phyloP scores from a whole-genome alignment of 73 alveolate genomes.

The Durusdinium trenchii region DNA sequence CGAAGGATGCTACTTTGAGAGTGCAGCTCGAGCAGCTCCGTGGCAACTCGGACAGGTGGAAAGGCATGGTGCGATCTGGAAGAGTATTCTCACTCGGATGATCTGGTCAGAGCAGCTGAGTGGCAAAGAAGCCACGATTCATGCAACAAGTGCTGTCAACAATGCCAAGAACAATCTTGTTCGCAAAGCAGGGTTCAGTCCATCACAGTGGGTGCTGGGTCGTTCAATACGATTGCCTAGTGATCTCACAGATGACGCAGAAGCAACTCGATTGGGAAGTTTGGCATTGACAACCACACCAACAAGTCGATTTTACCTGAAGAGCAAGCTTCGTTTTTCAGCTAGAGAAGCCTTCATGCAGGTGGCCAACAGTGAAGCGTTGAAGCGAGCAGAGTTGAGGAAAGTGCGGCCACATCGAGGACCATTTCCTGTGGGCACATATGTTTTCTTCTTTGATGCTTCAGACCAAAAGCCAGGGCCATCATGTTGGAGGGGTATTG shows the following conservation, averaged over 20 bases:
- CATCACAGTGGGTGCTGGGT: neutral
- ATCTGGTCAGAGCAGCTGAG: neutral
- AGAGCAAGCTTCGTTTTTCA: neutral
- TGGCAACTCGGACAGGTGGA: constrained; percentile 19
- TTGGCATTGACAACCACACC: neutral
- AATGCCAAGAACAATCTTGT: neutral
- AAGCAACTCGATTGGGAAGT: neutral
- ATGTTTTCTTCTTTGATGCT: neutral
- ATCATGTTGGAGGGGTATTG: neutral
- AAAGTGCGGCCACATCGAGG: neutral
- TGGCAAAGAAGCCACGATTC: neutral
- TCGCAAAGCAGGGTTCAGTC: neutral
- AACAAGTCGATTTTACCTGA: neutral
- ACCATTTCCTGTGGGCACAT: neutral
- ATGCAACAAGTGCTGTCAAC: neutral
- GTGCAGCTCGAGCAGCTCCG: neutral
- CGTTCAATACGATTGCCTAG: neutral
- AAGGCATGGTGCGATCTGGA: constrained; percentile 41
- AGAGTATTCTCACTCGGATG: neutral
- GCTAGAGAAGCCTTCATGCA: constrained; percentile 1
- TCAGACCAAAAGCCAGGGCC: neutral
- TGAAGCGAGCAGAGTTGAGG: neutral
- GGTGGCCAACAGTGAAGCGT: neutral
- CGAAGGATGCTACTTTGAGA: neutral
- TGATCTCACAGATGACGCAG: neutral